A percentile compares a stretch with the other conserved stretches of the same genome.
These are phyloP conservation scores for Entelexis paramagnoliae DNA, from an alignment of 1,139 yeast species.

Conservation along the genomic window DNA sequence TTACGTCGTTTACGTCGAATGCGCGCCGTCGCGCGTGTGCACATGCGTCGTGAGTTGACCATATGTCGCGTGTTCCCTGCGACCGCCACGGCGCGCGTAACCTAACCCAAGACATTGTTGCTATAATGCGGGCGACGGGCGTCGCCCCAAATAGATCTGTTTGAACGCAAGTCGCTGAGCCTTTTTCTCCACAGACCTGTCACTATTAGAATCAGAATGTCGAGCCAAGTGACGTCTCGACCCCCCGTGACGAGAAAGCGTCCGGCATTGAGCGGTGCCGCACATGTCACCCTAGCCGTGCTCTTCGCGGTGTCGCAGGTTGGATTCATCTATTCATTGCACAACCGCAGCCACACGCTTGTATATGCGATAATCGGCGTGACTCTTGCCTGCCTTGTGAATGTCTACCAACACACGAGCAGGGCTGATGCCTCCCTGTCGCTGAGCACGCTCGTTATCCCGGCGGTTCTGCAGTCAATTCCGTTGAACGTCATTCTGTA, in stretches of 20 bases:
- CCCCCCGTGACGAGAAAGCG: neutral
- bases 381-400: neutral
- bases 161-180: neutral
- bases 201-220: too few species aligned
- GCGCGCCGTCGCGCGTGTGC: neutral
- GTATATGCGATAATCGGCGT: neutral
- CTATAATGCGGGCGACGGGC: neutral
- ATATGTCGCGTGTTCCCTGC: too few species aligned
- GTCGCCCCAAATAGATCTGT: neutral
- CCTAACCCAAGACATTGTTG: neutral
- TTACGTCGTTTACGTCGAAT: too few species aligned
- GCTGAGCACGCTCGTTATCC: neutral
- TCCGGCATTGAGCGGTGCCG: neutral
- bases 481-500: slow-evolving; percentile 2
- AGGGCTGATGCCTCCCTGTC: neutral
- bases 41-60: too few species aligned
- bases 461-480: neutral
- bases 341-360: slow-evolving; percentile 5
- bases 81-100: neutral
- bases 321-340: neutral
- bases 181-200: too few species aligned
- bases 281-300: neutral
- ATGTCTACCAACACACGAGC: neutral
- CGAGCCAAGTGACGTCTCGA: neutral
- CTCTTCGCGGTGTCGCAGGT: neutral